Conservation (phyloP, 352 stramenopile genomes). For the Phytophthora fragariaefolia region DNA sequence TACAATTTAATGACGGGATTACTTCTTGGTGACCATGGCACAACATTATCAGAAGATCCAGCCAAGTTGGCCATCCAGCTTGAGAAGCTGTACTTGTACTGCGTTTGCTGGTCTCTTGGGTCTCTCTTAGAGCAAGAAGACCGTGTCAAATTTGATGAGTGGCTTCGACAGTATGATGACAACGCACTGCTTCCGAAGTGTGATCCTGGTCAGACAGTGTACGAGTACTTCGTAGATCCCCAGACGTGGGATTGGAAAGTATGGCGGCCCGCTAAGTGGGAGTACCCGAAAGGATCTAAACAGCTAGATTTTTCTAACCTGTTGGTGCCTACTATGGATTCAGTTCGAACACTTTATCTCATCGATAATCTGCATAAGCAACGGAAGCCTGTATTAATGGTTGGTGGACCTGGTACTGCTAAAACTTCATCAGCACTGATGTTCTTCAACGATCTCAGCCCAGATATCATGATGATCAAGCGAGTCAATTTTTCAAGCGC, state of each 20-base stretch:
- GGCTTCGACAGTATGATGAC: conserved; percentile 94
- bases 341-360: conserved; percentile 94
- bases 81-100: conserved; percentile 97
- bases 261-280: conserved; percentile 95
- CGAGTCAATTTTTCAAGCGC: conserved; percentile 98
- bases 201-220: conserved; percentile 88
- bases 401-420: conserved; percentile 96
- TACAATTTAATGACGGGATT: conserved; percentile 93
- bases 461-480: conserved; percentile 96
- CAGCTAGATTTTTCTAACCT: conserved; percentile 98
- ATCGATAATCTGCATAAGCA: conserved; percentile 95
- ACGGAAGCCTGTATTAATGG: conserved; percentile 94
- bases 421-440: conserved; percentile 98
- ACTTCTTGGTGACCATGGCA: conserved; percentile 84
- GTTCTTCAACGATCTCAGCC: conserved; percentile 97
- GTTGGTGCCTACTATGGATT: conserved; percentile 98
- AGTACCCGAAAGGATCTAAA: conserved; percentile 94
- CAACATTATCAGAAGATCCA: conserved; percentile 69
- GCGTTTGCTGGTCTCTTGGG: conserved; percentile 96
- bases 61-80: conserved; percentile 82
- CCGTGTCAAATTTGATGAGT: conserved; percentile 95
- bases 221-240: conserved; percentile 94
- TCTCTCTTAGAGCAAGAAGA: conserved; percentile 97
- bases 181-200: conserved; percentile 93
- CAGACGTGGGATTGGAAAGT: conserved; percentile 95